Percentiles rank a stretch among this genome's conserved stretches.
These are phyloP conservation scores for Fusarium sulawesiense DNA, from an alignment of 2,329 filamentous ascomycete species.

Conservation along the genomic window DNA sequence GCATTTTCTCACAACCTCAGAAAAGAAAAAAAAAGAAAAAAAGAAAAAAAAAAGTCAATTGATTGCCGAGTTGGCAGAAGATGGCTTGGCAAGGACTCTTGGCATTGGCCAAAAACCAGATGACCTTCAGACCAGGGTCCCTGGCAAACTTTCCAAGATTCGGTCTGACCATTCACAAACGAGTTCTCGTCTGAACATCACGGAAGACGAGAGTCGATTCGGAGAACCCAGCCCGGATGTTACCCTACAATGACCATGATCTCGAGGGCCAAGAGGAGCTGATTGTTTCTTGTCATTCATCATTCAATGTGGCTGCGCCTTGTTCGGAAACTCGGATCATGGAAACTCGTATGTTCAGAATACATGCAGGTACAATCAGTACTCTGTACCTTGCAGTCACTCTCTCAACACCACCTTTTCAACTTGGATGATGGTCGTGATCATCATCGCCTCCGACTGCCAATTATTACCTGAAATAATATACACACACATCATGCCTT, in stretches of 20 bases:
- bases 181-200: slow-evolving; percentile 24
- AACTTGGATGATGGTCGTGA: slow-evolving; percentile 23
- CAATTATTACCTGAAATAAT: slow-evolving; percentile 2
- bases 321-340: slow-evolving; percentile 10
- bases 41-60: too few species aligned
- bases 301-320: slow-evolving; percentile 14
- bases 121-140: slow-evolving; percentile 17
- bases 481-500: not conserved
- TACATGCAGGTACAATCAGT: slow-evolving; percentile 27
- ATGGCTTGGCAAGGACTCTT: slow-evolving; percentile 16
- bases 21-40: too few species aligned
- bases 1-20: slow-evolving; percentile 6
- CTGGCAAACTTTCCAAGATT: slow-evolving; percentile 17
- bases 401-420: slow-evolving; percentile 15
- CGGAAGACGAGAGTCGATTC: not conserved
- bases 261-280: not conserved
- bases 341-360: not conserved
- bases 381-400: slow-evolving; percentile 9
- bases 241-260: slow-evolving; percentile 32
- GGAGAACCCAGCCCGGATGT: slow-evolving; percentile 3
- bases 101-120: slow-evolving; percentile 6
- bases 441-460: slow-evolving; percentile 25
- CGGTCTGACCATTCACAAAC: slow-evolving; percentile 29
- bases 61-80: slow-evolving; percentile 20
- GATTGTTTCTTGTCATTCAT: slow-evolving; percentile 18